Conservation (phyloP, 306 rosid genomes). For the Arachis stenosperma region DNA sequence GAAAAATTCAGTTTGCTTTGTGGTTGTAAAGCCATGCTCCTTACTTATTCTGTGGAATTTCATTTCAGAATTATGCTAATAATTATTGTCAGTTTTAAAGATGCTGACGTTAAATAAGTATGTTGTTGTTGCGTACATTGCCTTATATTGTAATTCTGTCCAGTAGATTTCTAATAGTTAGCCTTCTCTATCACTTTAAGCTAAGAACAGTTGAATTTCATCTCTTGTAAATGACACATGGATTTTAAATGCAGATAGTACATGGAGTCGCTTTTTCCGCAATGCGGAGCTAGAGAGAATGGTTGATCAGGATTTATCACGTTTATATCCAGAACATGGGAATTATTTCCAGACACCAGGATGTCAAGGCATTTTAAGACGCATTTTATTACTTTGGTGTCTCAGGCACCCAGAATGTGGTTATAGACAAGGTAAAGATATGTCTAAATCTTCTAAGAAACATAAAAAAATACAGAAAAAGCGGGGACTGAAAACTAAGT, state of each 20-base stretch:
- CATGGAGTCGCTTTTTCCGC: constrained; percentile 97
- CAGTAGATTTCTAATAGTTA: constrained; percentile 9
- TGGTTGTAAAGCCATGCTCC: background rate
- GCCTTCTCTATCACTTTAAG: background rate
- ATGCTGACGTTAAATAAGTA: background rate
- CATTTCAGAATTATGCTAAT: constrained; percentile 11
- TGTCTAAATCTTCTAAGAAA: background rate
- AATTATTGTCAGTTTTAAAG: background rate
- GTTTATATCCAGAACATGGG: constrained; percentile 93
- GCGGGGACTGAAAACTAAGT: constrained; percentile 11
- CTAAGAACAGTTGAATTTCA: constrained; percentile 21
- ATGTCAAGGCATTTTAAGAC: constrained; percentile 94
- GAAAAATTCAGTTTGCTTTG: background rate
- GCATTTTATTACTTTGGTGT: constrained; percentile 95
- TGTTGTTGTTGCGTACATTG: background rate
- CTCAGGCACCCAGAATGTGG: constrained; percentile 90
- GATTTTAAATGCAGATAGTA: constrained; percentile 71
- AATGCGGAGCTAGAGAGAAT: constrained; percentile 93
- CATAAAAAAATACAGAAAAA: background rate
- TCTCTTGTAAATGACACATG: constrained; percentile 31
- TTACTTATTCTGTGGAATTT: constrained; percentile 13
- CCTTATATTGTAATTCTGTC: constrained; percentile 12
- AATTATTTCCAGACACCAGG: constrained; percentile 92
- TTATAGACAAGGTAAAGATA: constrained; percentile 80
- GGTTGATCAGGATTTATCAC: constrained; percentile 97